These are phyloP conservation scores for Fusarium brevicatenulatum DNA, from an alignment of 2,329 filamentous ascomycete species.

Conservation along the genomic window DNA sequence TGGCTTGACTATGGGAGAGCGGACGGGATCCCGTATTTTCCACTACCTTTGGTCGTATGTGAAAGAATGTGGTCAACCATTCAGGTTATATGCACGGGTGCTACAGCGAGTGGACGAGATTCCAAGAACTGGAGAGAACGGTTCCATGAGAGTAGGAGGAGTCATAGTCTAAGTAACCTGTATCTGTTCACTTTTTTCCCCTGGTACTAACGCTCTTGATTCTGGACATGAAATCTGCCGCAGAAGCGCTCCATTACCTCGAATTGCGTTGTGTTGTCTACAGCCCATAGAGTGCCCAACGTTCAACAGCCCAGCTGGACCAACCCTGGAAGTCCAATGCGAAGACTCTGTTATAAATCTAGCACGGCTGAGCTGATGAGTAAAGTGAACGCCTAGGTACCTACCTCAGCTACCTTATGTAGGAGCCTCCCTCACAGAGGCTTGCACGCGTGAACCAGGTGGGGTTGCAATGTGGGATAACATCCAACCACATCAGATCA, in stretches of 20 bases:
- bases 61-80: fast-evolving
- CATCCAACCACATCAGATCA: neutral
- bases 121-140: neutral
- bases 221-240: neutral
- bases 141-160: neutral
- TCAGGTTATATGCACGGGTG: neutral
- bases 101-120: neutral
- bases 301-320: neutral
- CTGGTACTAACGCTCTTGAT: neutral
- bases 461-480: neutral
- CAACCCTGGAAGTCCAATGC: neutral
- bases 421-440: neutral
- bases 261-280: neutral
- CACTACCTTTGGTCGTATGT: constrained; percentile 26
- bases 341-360: neutral
- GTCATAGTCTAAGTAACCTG: neutral
- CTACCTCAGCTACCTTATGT: neutral
- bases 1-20: constrained; percentile 21
- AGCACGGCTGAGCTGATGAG: neutral
- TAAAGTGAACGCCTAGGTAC: neutral
- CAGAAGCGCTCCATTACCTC: neutral
- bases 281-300: neutral
- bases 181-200: neutral
- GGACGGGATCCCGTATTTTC: constrained; percentile 24
- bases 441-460: neutral